These are phyloP conservation scores for Neurospora tetrasperma DNA, from an alignment of 495 filamentous ascomycete genomes.

Conservation along the genomic window DNA sequence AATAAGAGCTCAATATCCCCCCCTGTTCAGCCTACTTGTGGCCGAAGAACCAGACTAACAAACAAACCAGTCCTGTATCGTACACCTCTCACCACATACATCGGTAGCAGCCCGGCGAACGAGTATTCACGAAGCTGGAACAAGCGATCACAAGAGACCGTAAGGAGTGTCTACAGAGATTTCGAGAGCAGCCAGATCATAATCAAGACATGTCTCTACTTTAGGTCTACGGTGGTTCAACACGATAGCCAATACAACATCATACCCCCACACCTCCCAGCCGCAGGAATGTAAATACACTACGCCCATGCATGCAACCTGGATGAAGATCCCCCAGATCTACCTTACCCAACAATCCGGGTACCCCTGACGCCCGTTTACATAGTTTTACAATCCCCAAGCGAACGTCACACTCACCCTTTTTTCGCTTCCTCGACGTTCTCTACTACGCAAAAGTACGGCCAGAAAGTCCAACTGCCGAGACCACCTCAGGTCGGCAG, in stretches of 20 bases:
- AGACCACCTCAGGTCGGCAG: background rate
- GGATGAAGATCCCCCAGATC: background rate
- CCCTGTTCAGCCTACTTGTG: too few relatives aligned
- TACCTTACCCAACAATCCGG: background rate
- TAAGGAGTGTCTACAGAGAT: too few relatives aligned
- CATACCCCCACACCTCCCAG: background rate
- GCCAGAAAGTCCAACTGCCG: background rate
- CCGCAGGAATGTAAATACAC: background rate
- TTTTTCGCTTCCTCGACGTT: background rate
- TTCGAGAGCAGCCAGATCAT: too few relatives aligned
- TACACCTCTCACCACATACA: background rate
- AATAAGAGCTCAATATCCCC: too few relatives aligned
- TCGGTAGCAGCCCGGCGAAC: background rate
- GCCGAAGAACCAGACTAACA: too few relatives aligned
- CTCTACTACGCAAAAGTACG: background rate
- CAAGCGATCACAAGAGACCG: background rate
- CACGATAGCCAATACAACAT: background rate
- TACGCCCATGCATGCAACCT: background rate
- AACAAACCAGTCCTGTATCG: too few relatives aligned
- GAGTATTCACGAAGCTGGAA: background rate
- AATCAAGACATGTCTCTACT: too few relatives aligned
- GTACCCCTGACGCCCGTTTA: background rate
- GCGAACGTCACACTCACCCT: background rate
- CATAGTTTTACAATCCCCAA: background rate
- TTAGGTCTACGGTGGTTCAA: too few relatives aligned